Evolutionary conservation across 768 basidiomycete species (phyloP), one percentile per base, ranked within the genome.

Genomic region (Leccinum olivaceopallidum): DNA sequence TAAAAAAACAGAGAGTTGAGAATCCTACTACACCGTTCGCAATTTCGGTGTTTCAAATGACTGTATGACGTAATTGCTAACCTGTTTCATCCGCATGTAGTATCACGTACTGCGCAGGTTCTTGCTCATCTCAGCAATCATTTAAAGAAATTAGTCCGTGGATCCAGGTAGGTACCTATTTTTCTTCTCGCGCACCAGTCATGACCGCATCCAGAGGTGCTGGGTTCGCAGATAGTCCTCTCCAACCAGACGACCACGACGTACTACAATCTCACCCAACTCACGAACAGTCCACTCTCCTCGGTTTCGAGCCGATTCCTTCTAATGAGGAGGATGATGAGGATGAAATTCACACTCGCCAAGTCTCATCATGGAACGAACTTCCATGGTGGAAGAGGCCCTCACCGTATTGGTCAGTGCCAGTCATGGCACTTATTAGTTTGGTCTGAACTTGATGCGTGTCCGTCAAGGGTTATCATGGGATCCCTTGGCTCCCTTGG

Each of bases 341-440:
- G 36, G 70, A 73, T 12, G 63, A 68, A 37, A 58, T 59, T 2
- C 74, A 78, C 50, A 68, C 67, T 22, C 69, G 71, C 42, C 68
- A 73, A 44, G 58, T 70, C 22, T 49, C 55, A 0, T 63, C 68
- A 53, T 67, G 73, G 62, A 67, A 70, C 60, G 63, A 47, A 5
- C 76, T 80, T 52, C 86, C 89, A 2, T 92, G 90, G 90, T 92
- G 87, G 83, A 90, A 78, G 75, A 77, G 81, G 48, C 89, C 90
- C 4, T 90, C 90, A 0, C 80, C 89, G 1, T 81, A 78, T 76
- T 92, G 90, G 92, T 90, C 63, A 65, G 84, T 75, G 12, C 37
- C 2, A 58, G 16, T 52, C 55, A n/a, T 34, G 6, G n/a, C 12
- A 9, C 18, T 34, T 22, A 9, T 48, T 4, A 9, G 28, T 16